Evolutionary conservation across 352 stramenopile genomes (phyloP).

Genomic region (Pythium aphanidermatum): DNA sequence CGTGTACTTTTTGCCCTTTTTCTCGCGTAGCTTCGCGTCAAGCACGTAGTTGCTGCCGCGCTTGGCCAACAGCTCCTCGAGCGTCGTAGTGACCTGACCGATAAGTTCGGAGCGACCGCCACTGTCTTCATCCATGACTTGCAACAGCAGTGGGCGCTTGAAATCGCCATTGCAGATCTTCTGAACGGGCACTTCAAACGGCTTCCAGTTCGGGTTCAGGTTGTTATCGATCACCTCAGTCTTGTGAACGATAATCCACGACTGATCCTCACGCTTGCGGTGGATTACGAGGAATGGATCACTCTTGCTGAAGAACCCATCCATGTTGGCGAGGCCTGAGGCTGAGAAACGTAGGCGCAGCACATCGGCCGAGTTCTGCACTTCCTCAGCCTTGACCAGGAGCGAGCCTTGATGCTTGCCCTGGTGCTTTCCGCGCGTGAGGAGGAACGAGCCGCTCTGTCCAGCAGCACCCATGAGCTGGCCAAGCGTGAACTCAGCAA

Average conservation of each 20-base stretch:
- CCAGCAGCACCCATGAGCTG: constrained; percentile 73
- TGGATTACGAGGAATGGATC: constrained; percentile 57
- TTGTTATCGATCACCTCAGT: constrained; percentile 72
- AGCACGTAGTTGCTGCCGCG: constrained; percentile 44
- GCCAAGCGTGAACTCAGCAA: constrained; percentile 65
- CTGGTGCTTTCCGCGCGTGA: constrained; percentile 34
- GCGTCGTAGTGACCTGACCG: constrained; percentile 46
- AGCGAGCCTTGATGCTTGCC: constrained; percentile 39
- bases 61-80: constrained; percentile 55
- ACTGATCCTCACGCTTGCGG: constrained; percentile 45
- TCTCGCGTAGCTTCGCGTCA: constrained; percentile 42
- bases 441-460: constrained; percentile 50
- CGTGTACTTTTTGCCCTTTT: constrained; percentile 71
- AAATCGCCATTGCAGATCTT: constrained; percentile 77
- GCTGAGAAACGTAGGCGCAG: constrained; percentile 41
- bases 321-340: constrained; percentile 48
- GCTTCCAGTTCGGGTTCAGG: constrained; percentile 59
- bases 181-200: constrained; percentile 50
- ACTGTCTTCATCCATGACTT: constrained; percentile 81
- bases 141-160: constrained; percentile 52
- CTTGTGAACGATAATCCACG: constrained; percentile 53
- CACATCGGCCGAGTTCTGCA: constrained; percentile 41
- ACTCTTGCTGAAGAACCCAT: constrained; percentile 60
- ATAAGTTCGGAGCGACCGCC: constrained; percentile 65
- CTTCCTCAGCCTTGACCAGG: constrained; percentile 53